Evolutionary conservation across 768 basidiomycete species (phyloP).

Genomic region (Collybia nuda): DNA sequence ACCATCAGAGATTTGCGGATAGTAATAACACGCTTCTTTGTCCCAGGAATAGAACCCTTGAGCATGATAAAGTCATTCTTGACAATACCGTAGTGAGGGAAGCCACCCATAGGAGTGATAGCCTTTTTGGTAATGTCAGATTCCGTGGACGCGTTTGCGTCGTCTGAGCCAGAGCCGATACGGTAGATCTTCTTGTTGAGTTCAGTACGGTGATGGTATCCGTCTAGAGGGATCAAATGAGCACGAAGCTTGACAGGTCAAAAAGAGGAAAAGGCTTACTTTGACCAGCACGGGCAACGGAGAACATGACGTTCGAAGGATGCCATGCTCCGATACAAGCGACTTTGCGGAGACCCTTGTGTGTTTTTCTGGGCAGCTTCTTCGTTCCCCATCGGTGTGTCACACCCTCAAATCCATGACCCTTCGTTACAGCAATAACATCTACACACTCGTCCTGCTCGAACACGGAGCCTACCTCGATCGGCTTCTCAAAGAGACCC

Average conservation of each 20-base stretch:
- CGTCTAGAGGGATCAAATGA: conserved; percentile 49
- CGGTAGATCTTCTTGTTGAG: conserved; percentile 99
- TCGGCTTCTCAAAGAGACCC: conserved; percentile 93
- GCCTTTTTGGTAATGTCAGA: conserved; percentile 90
- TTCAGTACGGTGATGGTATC: conserved; percentile 96
- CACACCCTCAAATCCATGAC: conserved; percentile 99
- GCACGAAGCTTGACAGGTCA: background rate
- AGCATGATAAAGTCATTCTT: conserved; percentile 98
- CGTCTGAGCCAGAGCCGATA: conserved; percentile 77
- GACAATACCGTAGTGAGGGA: conserved; percentile 98
- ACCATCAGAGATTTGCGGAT: conserved; percentile 97
- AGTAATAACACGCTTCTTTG: conserved; percentile 97
- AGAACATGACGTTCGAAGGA: conserved; percentile 99
- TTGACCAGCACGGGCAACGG: conserved; percentile 99
- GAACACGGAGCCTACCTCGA: conserved; percentile 83
- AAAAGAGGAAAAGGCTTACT: conserved; percentile 52
- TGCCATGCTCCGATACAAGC: conserved; percentile 99
- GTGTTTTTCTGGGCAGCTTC: conserved; percentile 97
- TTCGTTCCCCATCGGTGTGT: conserved; percentile 99
- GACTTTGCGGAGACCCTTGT: conserved; percentile 99
- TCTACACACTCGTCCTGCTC: conserved; percentile 98
- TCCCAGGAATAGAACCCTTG: conserved; percentile 94
- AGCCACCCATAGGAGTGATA: conserved; percentile 98
- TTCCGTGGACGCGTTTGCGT: conserved; percentile 88
- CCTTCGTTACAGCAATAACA: conserved; percentile 97